Percentiles rank a stretch among this genome's conserved stretches.
phyloP scores from a whole-genome alignment of 2,329 filamentous ascomycete species.

The Fusarium setosum region DNA sequence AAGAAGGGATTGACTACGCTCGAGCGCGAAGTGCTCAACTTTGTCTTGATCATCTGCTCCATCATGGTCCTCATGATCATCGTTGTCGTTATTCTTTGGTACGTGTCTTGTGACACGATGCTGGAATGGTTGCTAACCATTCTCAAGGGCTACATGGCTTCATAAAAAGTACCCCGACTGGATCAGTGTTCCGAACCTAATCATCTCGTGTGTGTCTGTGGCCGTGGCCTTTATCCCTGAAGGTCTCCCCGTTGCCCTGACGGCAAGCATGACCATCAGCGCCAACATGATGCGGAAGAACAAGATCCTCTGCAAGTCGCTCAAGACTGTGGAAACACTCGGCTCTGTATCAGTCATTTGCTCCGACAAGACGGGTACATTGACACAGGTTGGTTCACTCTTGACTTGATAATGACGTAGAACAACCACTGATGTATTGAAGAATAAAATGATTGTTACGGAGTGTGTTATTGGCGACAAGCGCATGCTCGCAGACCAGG shows the following conservation, averaged over 20 bases:
- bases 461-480: constrained; percentile 70
- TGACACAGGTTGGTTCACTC: constrained; percentile 61
- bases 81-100: constrained; percentile 75
- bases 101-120: constrained; percentile 31
- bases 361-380: constrained; percentile 81
- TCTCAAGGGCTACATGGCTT: constrained; percentile 74
- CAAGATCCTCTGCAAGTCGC: constrained; percentile 81
- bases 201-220: constrained; percentile 78
- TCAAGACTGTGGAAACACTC: constrained; percentile 82
- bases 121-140: background rate
- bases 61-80: constrained; percentile 75
- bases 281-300: constrained; percentile 82
- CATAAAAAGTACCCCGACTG: constrained; percentile 73
- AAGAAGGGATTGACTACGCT: constrained; percentile 76
- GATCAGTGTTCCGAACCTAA: constrained; percentile 78
- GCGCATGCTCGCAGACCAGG: constrained; percentile 62
- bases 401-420: background rate
- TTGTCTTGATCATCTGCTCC: constrained; percentile 75
- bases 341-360: constrained; percentile 80
- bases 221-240: constrained; percentile 83
- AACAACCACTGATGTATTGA: constrained; percentile 38
- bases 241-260: constrained; percentile 76
- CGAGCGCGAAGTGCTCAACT: constrained; percentile 78
- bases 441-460: constrained; percentile 80
- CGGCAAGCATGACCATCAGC: constrained; percentile 78